Base-by-base conservation (phyloP, 768 basidiomycete genomes). In the Paxillus rubicundulus region DNA sequence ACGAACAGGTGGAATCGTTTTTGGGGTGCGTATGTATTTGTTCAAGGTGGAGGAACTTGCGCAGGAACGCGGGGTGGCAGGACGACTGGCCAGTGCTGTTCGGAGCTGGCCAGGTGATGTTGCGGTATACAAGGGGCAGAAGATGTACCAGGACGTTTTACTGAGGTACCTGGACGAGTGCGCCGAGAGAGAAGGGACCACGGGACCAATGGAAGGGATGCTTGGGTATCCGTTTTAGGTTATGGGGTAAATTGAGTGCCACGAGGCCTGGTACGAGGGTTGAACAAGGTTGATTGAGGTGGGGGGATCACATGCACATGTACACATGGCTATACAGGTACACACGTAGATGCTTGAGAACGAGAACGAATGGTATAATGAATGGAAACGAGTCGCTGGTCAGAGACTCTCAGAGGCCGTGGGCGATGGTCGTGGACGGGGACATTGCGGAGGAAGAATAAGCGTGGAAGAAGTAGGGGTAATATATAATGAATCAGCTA, bases 21-120 rank as follows among this genome's bases (percentile, higher is more conserved):
- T 90, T 65, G 85, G 82, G 47, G 84, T 88, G 60, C 75, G 86
- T 36, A 84, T 82, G 44, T 87, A 87, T 68, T 47, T 84, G 49
- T 77, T 77, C 38, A 79, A 79, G 18, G 64, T 87, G 33, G 75
- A 72, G 20, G 76, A 78, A 36, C 66, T 89, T 1, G 71, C 60
- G 13, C 60, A 68, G 47, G 88, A 88, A 64, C 70, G 70, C 8
- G 85, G 82, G 0, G 79, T 85, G 10, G 77, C 85, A 0, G 82
- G 77, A 30, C 71, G 87, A 46, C 68, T 89, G 62, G 85, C 81
- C 13, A 79, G 79, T 45, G 84, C 85, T 5, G 69, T 89, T 46
- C 69, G 80, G 52, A 81, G 81, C 56, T 89, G 87, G 85, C 80
- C 82, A 6, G 74, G 72, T 17, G 84, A 85, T 55, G 81, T 89